Evolutionary conservation across 306 rosid genomes (phyloP).

Genomic region (Citrullus mucosospermus): DNA sequence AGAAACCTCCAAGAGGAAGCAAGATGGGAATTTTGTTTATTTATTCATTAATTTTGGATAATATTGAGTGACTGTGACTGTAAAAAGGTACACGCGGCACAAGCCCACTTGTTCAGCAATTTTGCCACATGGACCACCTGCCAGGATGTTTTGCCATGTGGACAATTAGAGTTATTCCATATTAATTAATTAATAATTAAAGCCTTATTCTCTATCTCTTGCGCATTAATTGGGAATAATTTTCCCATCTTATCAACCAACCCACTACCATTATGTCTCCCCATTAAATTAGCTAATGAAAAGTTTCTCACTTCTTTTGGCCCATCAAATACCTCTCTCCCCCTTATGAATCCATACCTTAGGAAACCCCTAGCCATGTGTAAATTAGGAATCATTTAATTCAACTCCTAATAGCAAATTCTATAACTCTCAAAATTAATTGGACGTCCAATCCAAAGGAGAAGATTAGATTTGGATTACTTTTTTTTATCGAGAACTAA

Average conservation of each 20-base stretch:
- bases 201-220: background rate
- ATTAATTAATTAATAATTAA: background rate
- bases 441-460: too few species aligned
- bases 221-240: background rate
- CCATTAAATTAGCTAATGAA: too few species aligned
- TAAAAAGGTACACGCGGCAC: background rate
- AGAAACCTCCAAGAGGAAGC: background rate
- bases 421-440: too few species aligned
- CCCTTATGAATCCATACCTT: too few species aligned
- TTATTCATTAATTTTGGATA: background rate
- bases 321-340: too few species aligned
- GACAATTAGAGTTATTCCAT: background rate
- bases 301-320: too few species aligned
- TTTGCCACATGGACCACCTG: background rate
- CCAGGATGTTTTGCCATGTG: constrained; percentile 1
- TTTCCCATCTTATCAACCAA: background rate
- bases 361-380: too few species aligned
- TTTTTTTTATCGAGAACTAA: too few species aligned
- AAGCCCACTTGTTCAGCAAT: background rate
- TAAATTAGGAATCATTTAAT: too few species aligned
- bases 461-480: too few species aligned
- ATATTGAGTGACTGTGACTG: background rate
- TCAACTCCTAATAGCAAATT: too few species aligned
- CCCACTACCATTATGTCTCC: background rate
- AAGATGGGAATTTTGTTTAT: background rate